A percentile compares a stretch with the other conserved stretches of the same genome.
Conservation (phyloP, 768 basidiomycete genomes). For the Collybia sordida region DNA sequence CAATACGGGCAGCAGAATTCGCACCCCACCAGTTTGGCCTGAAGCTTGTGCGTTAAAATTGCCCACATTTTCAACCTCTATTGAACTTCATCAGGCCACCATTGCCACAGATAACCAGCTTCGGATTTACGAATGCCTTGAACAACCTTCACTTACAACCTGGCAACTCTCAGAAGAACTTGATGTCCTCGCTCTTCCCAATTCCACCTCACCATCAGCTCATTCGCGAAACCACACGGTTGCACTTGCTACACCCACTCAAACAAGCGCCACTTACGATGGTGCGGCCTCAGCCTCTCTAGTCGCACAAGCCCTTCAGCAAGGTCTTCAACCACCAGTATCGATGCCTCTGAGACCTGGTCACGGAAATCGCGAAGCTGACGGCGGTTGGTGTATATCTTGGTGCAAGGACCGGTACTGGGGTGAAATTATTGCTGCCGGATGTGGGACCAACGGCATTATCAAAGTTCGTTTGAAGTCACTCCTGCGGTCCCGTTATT, state of each 20-base stretch:
- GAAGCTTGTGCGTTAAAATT: slow-evolving; percentile 57
- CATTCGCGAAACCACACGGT: slow-evolving; percentile 52
- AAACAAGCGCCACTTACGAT: slow-evolving; percentile 54
- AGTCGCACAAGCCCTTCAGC: slow-evolving; percentile 65
- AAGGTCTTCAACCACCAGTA: slow-evolving; percentile 21
- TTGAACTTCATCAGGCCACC: slow-evolving; percentile 58
- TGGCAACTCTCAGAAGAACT: slow-evolving; percentile 80
- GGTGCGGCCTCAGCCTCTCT: slow-evolving; percentile 58
- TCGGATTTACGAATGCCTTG: slow-evolving; percentile 88
- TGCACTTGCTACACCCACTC: slow-evolving; percentile 71
- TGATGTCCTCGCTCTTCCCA: slow-evolving; percentile 63
- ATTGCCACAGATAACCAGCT: slow-evolving; percentile 87
- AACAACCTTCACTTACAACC: slow-evolving; percentile 66
- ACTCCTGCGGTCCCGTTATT: background rate
- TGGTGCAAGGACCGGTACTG: slow-evolving; percentile 98
- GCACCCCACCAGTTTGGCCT: slow-evolving; percentile 85
- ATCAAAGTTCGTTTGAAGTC: slow-evolving; percentile 59
- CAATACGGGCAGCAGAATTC: slow-evolving; percentile 84
- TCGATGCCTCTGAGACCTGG: slow-evolving; percentile 25
- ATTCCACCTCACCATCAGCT: slow-evolving; percentile 37
- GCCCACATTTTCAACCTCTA: background rate
- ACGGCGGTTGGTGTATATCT: slow-evolving; percentile 89
- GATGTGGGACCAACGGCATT: slow-evolving; percentile 67
- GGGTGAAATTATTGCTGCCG: slow-evolving; percentile 86
- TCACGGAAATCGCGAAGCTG: slow-evolving; percentile 71